Evolutionary conservation across 192 early-diverging fungal species (phyloP).

Genomic region (Podila minutissima): DNA sequence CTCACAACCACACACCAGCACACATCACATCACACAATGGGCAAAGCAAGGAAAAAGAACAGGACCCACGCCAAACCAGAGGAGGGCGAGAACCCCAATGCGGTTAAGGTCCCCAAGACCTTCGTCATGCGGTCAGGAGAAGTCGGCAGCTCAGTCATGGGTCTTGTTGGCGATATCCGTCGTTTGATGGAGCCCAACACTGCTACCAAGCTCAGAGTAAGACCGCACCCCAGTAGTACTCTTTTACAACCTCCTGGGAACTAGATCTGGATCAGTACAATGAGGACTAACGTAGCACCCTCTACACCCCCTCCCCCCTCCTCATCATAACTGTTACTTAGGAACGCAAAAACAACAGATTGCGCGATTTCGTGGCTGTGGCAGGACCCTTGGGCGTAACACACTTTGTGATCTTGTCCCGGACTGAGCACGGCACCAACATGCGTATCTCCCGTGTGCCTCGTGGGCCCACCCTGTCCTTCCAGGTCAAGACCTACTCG

Average conservation of each 20-base stretch:
- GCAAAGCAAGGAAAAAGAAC: slow-evolving; percentile 47
- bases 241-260: slow-evolving; percentile 56
- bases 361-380: slow-evolving; percentile 93
- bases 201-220: slow-evolving; percentile 83
- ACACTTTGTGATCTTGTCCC: slow-evolving; percentile 90
- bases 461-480: slow-evolving; percentile 92
- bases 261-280: background rate
- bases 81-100: slow-evolving; percentile 57
- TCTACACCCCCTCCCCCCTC: background rate
- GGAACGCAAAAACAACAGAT: slow-evolving; percentile 92
- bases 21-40: slow-evolving; percentile 17
- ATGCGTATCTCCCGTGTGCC: slow-evolving; percentile 88
- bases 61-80: slow-evolving; percentile 50
- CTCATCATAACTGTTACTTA: slow-evolving; percentile 8
- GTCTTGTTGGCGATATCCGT: slow-evolving; percentile 86
- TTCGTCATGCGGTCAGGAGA: slow-evolving; percentile 94
- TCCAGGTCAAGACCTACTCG: slow-evolving; percentile 84
- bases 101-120: slow-evolving; percentile 74
- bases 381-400: slow-evolving; percentile 87
- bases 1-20: background rate
- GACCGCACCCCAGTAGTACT: slow-evolving; percentile 57
- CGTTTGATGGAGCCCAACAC: slow-evolving; percentile 96
- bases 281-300: too few species aligned
- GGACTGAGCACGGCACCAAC: slow-evolving; percentile 83
- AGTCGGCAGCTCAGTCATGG: slow-evolving; percentile 80